Base-by-base conservation (phyloP, 352 stramenopile species). In the Globisporangium echinulatum region DNA sequence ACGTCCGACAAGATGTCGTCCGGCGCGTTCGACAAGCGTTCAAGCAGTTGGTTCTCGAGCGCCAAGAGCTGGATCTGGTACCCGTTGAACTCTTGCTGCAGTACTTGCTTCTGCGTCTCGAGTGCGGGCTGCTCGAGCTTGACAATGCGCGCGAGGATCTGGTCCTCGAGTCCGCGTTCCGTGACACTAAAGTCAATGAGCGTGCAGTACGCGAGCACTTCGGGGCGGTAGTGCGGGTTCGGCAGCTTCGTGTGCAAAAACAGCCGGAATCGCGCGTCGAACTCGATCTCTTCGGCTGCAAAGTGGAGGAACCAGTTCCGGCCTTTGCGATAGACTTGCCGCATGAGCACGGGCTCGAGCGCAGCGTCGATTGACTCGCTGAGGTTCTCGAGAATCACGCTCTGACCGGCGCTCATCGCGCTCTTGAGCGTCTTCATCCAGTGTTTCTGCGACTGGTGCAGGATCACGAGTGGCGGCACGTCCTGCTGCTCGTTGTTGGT, bases 111-210 rank as follows among this genome's bases (percentile, higher is more conserved):
- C 50, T 94, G 86, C 11, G 84, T 85, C 56, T 97, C 92, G 38
- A 98, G 67, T 14, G 79, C 78, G 0, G 92, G 84, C 53, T 97
- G 87, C 68, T 98, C 91, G 38, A 88, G 56, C n/a, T 90, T 90
- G 0, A 98, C 91, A 5, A 97, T 88, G 38, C 81, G 90, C 1
- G 87, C 85, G 0, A 97, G 66, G 5, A 97, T 66, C 58, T 97
- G 90, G 44, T 97, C 90, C 66, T 97, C 89, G 0, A 97, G 68
- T 0, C 90, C 90, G 49, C 79, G 82, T 51, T 96, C 83, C 10
- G 92, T 98, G 19, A 97, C 92, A 49, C 93, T 97, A 54, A 97
- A 98, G 67, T 98, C 95, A 55, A 98, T 97, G 1, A 98, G 72
- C 46, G 90, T 97, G 58, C 88, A 97, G 58, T 97, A 93, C 33